Conservation (phyloP, 2,329 filamentous ascomycete species). For the Chalara sp. region DNA sequence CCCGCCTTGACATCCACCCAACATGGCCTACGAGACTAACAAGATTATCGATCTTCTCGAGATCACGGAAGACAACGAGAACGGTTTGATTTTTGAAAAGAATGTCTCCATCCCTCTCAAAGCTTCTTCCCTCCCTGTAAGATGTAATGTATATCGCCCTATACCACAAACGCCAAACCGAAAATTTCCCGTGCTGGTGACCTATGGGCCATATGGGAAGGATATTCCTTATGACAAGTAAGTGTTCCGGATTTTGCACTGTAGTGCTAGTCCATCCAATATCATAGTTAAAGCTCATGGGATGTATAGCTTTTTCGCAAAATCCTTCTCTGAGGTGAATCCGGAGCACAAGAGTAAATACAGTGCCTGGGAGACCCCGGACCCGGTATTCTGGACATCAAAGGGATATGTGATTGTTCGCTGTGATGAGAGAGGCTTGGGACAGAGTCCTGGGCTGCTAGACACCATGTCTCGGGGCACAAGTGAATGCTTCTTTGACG, state of each 20-base stretch:
- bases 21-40: background rate
- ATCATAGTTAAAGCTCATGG: background rate
- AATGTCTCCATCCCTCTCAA: background rate
- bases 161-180: conserved; percentile 35
- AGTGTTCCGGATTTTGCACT: background rate
- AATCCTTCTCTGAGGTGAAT: conserved; percentile 40
- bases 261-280: too few species aligned
- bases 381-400: conserved; percentile 35
- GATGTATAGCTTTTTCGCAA: conserved; percentile 36
- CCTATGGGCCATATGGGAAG: conserved; percentile 69
- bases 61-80: conserved; percentile 14
- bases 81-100: conserved; percentile 4
- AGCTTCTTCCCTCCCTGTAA: conserved; percentile 21
- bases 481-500: conserved; percentile 43
- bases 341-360: conserved; percentile 34
- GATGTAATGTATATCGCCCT: conserved; percentile 45
- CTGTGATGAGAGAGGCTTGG: conserved; percentile 43
- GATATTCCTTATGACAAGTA: conserved; percentile 51
- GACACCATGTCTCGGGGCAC: conserved; percentile 47
- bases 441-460: conserved; percentile 43
- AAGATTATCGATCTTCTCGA: conserved; percentile 9
- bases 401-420: conserved; percentile 35
- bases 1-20: too few species aligned
- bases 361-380: conserved; percentile 37
- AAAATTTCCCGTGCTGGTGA: conserved; percentile 54